phyloP scores from a whole-genome alignment of 2,329 filamentous ascomycete genomes.

The Fusarium cyanostomum region DNA sequence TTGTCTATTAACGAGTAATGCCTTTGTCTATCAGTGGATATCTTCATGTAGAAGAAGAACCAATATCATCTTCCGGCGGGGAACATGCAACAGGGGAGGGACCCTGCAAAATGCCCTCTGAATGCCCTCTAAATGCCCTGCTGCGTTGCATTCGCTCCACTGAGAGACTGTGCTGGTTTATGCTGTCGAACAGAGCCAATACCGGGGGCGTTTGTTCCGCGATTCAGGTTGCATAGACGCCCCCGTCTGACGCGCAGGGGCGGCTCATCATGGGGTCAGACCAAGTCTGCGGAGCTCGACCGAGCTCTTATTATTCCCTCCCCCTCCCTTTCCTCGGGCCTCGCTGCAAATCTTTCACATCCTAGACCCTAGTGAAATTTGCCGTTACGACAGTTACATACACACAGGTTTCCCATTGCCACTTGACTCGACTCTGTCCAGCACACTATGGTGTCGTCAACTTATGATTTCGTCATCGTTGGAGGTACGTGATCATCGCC shows the following conservation, averaged over 20 bases:
- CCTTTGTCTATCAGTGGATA: neutral
- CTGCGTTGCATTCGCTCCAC: neutral
- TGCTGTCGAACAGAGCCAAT: neutral
- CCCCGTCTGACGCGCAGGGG: too few species aligned
- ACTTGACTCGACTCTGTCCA: neutral
- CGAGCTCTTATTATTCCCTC: neutral
- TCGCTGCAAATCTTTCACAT: neutral
- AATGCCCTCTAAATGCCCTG: too few species aligned
- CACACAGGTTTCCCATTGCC: neutral
- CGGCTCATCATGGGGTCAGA: too few species aligned
- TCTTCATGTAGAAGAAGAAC: too few species aligned
- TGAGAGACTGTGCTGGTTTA: neutral
- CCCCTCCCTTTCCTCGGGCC: neutral
- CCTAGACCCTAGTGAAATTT: neutral
- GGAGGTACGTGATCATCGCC: constrained; percentile 28
- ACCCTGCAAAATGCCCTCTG: too few species aligned
- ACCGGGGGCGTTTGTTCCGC: neutral
- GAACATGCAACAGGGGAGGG: too few species aligned
- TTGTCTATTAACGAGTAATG: too few species aligned
- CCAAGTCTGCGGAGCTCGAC: too few species aligned
- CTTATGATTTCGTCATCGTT: constrained; percentile 35
- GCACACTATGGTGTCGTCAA: constrained; percentile 12
- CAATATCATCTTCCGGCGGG: too few species aligned
- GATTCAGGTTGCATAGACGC: constrained; percentile 1
- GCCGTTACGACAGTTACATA: too few species aligned